Evolutionary conservation across 75 land plant genomes (phyloP).

Genomic region (Picea sitchensis): DNA sequence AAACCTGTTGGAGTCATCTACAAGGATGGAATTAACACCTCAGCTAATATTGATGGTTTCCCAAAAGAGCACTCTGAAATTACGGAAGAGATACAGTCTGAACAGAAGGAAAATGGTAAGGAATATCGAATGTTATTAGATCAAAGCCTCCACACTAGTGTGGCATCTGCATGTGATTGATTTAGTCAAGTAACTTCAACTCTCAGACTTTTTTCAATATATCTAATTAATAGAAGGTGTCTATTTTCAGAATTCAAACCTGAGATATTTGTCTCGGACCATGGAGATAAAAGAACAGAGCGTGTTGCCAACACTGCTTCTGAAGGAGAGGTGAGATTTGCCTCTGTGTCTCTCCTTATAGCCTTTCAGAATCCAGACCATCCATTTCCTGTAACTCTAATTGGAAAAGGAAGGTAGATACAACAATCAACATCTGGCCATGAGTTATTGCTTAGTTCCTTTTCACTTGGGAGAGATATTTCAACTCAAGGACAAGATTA

Average conservation of each 20-base stretch:
- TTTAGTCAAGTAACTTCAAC: background rate
- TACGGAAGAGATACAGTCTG: background rate
- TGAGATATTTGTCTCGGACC: background rate
- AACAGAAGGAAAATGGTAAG: background rate
- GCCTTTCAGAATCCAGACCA: too few species aligned
- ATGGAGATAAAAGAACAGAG: background rate
- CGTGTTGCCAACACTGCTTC: background rate
- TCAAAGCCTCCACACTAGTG: background rate
- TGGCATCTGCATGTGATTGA: background rate
- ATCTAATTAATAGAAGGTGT: background rate
- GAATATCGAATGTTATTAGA: background rate
- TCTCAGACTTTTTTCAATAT: background rate
- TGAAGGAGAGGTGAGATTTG: background rate
- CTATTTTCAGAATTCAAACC: background rate
- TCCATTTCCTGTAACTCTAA: too few species aligned
- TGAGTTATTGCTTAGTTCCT: too few species aligned
- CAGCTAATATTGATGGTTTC: background rate
- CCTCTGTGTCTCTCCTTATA: too few species aligned
- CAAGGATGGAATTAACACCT: background rate
- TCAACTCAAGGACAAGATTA: too few species aligned
- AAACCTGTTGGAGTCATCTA: background rate
- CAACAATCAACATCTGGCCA: too few species aligned
- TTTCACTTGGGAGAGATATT: too few species aligned
- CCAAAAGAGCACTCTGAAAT: background rate
- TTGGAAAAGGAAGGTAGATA: too few species aligned